Conservation (phyloP, 495 filamentous ascomycete species). For the Extremus antarcticus region DNA sequence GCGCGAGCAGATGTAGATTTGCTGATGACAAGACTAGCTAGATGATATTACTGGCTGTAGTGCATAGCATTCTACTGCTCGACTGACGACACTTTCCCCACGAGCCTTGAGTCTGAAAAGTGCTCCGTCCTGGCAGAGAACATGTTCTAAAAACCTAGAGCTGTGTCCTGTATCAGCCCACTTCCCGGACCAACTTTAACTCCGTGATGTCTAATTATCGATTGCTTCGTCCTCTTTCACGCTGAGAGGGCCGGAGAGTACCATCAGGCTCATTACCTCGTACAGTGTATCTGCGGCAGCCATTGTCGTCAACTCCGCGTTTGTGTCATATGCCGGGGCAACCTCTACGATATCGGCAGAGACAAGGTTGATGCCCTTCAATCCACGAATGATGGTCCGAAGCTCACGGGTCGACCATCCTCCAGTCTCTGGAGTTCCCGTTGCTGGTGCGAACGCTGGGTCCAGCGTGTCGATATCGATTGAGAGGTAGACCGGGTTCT, state of each 20-base stretch:
- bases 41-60: too few relatives aligned
- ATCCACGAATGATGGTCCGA: conserved; percentile 59
- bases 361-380: conserved; percentile 64
- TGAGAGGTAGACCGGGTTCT: conserved; percentile 67
- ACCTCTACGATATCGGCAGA: conserved; percentile 83
- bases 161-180: too few relatives aligned
- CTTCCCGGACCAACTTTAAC: too few relatives aligned
- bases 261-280: conserved; percentile 73
- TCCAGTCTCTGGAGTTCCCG: conserved; percentile 78
- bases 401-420: conserved; percentile 79
- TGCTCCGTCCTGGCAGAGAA: too few relatives aligned
- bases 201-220: too few relatives aligned
- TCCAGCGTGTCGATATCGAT: conserved; percentile 87
- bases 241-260: conserved; percentile 46
- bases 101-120: too few relatives aligned
- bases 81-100: too few relatives aligned
- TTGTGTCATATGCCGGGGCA: conserved; percentile 73
- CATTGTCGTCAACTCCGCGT: conserved; percentile 71
- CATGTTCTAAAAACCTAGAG: too few relatives aligned
- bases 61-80: too few relatives aligned
- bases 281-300: conserved; percentile 74
- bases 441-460: conserved; percentile 74
- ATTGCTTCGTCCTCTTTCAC: background rate
- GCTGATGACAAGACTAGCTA: too few relatives aligned
- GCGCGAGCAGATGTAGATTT: too few relatives aligned